Base-by-base conservation (phyloP, 75 land plant genomes). In the Gnetum montanum region DNA sequence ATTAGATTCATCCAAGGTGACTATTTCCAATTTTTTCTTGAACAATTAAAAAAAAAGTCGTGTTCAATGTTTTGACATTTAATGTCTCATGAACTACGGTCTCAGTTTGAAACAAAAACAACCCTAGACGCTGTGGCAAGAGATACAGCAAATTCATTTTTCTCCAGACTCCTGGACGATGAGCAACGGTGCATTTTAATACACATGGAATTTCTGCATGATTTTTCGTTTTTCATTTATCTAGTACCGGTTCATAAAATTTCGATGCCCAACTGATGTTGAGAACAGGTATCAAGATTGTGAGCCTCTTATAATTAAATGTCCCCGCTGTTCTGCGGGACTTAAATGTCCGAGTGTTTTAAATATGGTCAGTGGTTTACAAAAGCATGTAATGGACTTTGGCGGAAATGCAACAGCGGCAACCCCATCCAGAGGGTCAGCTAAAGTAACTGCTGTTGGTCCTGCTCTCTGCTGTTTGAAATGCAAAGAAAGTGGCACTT, bases 1-100 rank as follows among this genome's bases (percentile, higher is more conserved):
- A 13, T 85, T 95, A 51, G 97, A 95, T 46, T 60, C 97, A 58
- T 73, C 92, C 20, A 90, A 79, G 83, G 99, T 90, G 54, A 27
- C 13, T 36, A 33, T 33, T 24, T 23, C 34, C 16, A 33, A 25
- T 23, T 45, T 23, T 4, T 44, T 31, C 12, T 16, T 16, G 4
- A 31, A 4, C 34, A 61, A 22, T 31, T 6, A 44, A 19, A 30
- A 47, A 29, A 3, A 29, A 24, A 35, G 4, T 31, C 40, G 26
- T 16, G 23, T 55, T 41, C 34, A n/a, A 30, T 29, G 15, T 18
- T 18, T 35, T 26, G 24, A 23, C 13, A 15, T 15, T 20, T 15
- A 37, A 20, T 33, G n/a, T 31, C 31, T 51, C 35, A 6, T 13
- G 18, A 24, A 41, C 29, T 29, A 43, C 12, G 51, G 25, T 19